These are phyloP conservation scores for Phytophthora pinifolia DNA, from an alignment of 352 stramenopile species.

Conservation along the genomic window DNA sequence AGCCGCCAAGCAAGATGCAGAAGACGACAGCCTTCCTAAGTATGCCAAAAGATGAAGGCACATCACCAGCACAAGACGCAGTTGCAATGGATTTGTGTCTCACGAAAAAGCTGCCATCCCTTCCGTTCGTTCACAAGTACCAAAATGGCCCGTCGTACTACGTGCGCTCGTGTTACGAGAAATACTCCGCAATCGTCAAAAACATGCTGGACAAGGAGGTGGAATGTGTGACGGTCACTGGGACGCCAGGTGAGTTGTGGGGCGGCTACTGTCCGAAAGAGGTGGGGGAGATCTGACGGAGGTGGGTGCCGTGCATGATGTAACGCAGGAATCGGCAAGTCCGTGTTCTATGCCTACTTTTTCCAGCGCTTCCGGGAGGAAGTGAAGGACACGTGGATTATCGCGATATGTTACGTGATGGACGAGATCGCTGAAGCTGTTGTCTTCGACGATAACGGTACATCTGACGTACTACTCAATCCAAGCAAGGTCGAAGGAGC, in stretches of 20 bases:
- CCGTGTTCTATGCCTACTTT: conserved; percentile 4
- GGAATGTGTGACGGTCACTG: conserved; percentile 5
- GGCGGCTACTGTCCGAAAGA: not conserved
- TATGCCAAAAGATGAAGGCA: not conserved
- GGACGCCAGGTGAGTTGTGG: not conserved
- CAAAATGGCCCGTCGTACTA: conserved; percentile 1
- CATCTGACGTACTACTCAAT: not conserved
- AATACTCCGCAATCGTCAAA: conserved; percentile 5
- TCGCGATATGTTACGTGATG: not conserved
- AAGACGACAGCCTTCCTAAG: not conserved
- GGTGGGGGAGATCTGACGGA: not conserved
- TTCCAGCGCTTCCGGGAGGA: conserved; percentile 3
- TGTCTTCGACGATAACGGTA: not conserved
- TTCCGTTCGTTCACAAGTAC: conserved; percentile 14
- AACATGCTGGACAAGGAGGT: not conserved
- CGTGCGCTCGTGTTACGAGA: conserved; percentile 5
- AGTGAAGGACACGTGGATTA: conserved; percentile 1
- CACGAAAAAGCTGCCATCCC: conserved; percentile 7
- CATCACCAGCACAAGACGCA: not conserved
- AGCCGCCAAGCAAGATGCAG: conserved; percentile 6
- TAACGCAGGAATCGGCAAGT: conserved; percentile 10
- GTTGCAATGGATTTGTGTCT: not conserved
- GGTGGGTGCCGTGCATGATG: not conserved
- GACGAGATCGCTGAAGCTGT: not conserved
- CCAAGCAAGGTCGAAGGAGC: not conserved